A percentile compares a stretch with the other conserved stretches of the same genome.
Conservation (phyloP, 2,329 filamentous ascomycete species). For the Sporothrix pseudoabietina region DNA sequence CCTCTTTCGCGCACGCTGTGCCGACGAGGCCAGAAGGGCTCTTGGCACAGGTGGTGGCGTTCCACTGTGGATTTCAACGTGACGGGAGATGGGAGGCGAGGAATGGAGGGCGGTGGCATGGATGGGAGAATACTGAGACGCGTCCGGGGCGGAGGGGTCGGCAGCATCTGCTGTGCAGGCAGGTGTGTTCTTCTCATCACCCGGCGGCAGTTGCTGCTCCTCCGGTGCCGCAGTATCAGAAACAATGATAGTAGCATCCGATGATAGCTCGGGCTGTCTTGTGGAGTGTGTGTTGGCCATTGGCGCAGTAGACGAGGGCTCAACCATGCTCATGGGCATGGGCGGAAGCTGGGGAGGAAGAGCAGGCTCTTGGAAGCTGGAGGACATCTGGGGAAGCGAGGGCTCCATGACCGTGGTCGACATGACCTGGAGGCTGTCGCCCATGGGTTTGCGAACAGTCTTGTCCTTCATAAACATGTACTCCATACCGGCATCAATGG, state of each 20-base stretch:
- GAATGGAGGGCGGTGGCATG: constrained; percentile 74
- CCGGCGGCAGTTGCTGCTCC: constrained; percentile 19
- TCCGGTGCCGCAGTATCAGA: constrained; percentile 55
- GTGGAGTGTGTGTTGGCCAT: constrained; percentile 33
- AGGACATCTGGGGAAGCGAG: constrained; percentile 45
- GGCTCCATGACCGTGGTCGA: constrained; percentile 56
- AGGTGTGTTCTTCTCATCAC: constrained; percentile 23
- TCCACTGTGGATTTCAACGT: constrained; percentile 61
- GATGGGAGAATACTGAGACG: constrained; percentile 69
- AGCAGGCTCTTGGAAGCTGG: constrained; percentile 49
- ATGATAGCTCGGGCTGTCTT: constrained; percentile 62
- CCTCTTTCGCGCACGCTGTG: constrained; percentile 68
- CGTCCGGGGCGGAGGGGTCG: constrained; percentile 44
- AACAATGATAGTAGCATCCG: constrained; percentile 74
- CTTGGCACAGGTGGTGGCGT: constrained; percentile 74
- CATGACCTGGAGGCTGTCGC: constrained; percentile 61
- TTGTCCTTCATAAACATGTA: constrained; percentile 88
- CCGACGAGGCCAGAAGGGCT: constrained; percentile 54
- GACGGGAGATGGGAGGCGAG: constrained; percentile 78
- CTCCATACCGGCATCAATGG: constrained; percentile 87
- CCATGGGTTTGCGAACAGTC: constrained; percentile 61
- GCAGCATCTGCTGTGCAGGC: neutral
- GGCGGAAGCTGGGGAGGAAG: constrained; percentile 51
- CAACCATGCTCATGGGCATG: constrained; percentile 38
- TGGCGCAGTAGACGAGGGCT: constrained; percentile 24